Percentiles rank a stretch among this genome's conserved stretches.
Conservation (phyloP, 2,329 filamentous ascomycete genomes). For the Tolypocladium ophioglossoides region DNA sequence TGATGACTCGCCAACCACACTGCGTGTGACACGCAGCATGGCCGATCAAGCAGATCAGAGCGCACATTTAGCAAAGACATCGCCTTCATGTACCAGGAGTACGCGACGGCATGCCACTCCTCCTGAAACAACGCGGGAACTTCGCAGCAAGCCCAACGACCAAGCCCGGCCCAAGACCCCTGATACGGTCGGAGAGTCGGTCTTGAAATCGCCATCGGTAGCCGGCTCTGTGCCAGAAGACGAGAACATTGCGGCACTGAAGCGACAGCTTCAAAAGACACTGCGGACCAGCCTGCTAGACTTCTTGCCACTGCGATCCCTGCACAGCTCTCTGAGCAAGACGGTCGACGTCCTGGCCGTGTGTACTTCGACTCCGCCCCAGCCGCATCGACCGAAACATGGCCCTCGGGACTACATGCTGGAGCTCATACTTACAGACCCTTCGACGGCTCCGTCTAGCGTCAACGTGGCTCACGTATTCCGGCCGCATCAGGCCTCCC, state of each 20-base stretch:
- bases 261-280: conserved; percentile 33
- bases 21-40: conserved; percentile 17
- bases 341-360: conserved; percentile 45
- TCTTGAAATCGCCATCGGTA: conserved; percentile 17
- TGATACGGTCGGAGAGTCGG: conserved; percentile 7
- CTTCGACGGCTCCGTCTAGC: conserved; percentile 36
- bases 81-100: conserved; percentile 8
- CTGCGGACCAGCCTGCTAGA: conserved; percentile 41
- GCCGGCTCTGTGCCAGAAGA: conserved; percentile 12
- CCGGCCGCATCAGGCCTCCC: conserved; percentile 44
- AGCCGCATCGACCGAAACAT: conserved; percentile 43
- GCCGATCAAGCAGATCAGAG: conserved; percentile 3
- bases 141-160: conserved; percentile 12
- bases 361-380: conserved; percentile 37
- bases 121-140: conserved; percentile 13
- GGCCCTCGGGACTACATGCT: conserved; percentile 50
- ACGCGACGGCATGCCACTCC: conserved; percentile 11
- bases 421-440: conserved; percentile 46
- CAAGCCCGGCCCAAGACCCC: conserved; percentile 11
- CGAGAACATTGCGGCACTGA: conserved; percentile 24
- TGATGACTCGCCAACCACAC: conserved; percentile 10
- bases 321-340: conserved; percentile 39
- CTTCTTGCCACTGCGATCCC: conserved; percentile 38
- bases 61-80: background rate
- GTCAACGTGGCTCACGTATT: conserved; percentile 47